Evolutionary conservation across 805 yeast species (phyloP), one percentile per base, ranked within the genome.

Genomic region (Cyberlindnera euphorbiae): DNA sequence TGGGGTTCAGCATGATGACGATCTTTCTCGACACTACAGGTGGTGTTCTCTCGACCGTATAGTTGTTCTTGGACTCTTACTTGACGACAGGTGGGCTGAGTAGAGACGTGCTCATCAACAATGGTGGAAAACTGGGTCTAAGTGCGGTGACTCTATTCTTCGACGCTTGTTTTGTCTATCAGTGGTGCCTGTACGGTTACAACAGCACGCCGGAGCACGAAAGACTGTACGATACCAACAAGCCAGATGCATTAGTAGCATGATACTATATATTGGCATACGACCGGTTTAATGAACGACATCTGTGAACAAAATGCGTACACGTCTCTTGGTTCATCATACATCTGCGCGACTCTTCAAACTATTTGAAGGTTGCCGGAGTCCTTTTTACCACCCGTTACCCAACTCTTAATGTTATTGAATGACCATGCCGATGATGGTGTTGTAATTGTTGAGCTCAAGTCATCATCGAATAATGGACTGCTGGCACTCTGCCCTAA

Each of bases 1-100:
- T 76, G 38, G 97, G 97, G 2, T 79, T 93, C 49, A 82, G 96
- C 38, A 73, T 90, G 44, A 72, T 86, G 9, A 61, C 68, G 2
- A 62, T 63, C 1, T 35, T 50, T 5, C 39, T 65, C 16, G 72
- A 66, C 47, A 32, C 56, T 12, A 42, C 56, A 8, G 72, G 72
- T 12, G 64, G 70, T 9, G 17, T 46, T 2, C 36, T 55, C 4
- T 53, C 59, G 1, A 45, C 38, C 7, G 14, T 30, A 5, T 57
- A 53, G 30, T 30, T 55, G 8, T 44, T 55, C 16, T 24, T 55
- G 19, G 58, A 53, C 28, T 43, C 56, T 2, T 53, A 52, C 26
- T 35, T 48, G 11, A 41, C 52, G 10, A 50, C 55, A 5, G 55
- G 55, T 18, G n/a, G 37, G 1, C 33, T 63, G n/a, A 50, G 42